These are phyloP conservation scores for Ophidiomyces ophidiicola DNA, from an alignment of 2,329 filamentous ascomycete species.

Conservation along the genomic window DNA sequence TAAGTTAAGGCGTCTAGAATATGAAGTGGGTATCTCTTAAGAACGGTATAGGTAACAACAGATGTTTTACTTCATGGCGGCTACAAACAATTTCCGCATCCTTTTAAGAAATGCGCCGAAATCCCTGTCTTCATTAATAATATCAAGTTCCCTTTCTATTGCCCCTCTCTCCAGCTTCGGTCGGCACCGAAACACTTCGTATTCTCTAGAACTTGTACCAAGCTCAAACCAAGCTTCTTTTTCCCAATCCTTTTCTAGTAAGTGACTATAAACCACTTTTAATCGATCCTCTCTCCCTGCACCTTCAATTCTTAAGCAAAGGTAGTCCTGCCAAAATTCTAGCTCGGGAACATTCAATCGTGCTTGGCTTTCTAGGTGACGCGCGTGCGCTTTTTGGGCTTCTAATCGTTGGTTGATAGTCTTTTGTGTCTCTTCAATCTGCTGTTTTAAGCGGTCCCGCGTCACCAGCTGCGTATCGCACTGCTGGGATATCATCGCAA, in stretches of 20 bases:
- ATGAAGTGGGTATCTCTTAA: not conserved
- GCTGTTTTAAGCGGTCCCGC: constrained; percentile 44
- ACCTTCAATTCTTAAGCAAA: constrained; percentile 82
- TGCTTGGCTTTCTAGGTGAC: constrained; percentile 67
- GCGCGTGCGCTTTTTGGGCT: constrained; percentile 42
- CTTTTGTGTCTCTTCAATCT: constrained; percentile 42
- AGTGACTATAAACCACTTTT: constrained; percentile 78
- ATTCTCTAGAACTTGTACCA: constrained; percentile 66
- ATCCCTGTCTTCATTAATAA: constrained; percentile 49
- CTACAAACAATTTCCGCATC: constrained; percentile 50
- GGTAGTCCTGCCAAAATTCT: constrained; percentile 86
- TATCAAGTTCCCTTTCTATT: constrained; percentile 44
- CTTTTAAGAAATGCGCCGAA: constrained; percentile 49
- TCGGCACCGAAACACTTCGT: constrained; percentile 67
- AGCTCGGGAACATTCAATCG: constrained; percentile 86
- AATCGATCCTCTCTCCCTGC: constrained; percentile 71
- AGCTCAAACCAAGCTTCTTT: constrained; percentile 90
- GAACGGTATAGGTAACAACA: not conserved
- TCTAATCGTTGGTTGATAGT: constrained; percentile 35
- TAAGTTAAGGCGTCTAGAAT: not conserved
- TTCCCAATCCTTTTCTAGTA: constrained; percentile 79
- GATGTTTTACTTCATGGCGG: constrained; percentile 37
- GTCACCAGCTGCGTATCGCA: constrained; percentile 44
- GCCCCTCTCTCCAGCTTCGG: constrained; percentile 50
- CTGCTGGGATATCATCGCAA: constrained; percentile 44